A percentile compares a stretch with the other conserved stretches of the same genome.
Conservation (phyloP, 306 rosid genomes). For the Pterocarpus santalinus region DNA sequence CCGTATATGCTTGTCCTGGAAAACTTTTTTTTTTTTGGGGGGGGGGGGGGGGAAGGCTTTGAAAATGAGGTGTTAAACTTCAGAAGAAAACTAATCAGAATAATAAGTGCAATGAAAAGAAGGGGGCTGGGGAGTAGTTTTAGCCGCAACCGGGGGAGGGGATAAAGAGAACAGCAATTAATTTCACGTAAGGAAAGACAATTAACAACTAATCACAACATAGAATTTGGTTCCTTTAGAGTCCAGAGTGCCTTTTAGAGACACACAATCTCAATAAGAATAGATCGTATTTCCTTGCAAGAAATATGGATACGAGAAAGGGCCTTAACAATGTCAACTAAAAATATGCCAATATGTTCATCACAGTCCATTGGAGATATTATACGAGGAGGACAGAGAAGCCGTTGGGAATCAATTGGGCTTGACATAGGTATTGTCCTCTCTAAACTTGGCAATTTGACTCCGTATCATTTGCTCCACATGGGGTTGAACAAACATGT, state of each 20-base stretch:
- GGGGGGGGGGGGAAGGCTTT: too few species aligned
- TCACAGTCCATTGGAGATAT: neutral
- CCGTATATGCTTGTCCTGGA: too few species aligned
- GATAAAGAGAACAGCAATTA: too few species aligned
- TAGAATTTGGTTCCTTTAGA: neutral
- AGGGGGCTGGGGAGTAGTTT: too few species aligned
- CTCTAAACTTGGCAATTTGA: slow-evolving; percentile 88
- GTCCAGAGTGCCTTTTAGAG: neutral
- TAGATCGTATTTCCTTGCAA: neutral
- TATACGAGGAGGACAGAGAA: neutral
- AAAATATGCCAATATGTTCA: neutral
- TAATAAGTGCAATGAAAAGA: too few species aligned
- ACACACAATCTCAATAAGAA: too few species aligned
- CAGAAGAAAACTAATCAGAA: too few species aligned
- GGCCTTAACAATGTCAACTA: slow-evolving; percentile 1
- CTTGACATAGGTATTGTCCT: slow-evolving; percentile 87
- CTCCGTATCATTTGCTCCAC: slow-evolving; percentile 75
- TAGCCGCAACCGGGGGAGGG: too few species aligned
- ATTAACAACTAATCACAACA: neutral
- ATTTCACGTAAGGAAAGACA: neutral
- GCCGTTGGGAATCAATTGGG: slow-evolving; percentile 60
- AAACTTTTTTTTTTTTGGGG: too few species aligned
- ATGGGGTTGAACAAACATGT: slow-evolving; percentile 88
- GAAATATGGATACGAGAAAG: slow-evolving; percentile 7
- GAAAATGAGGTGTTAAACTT: too few species aligned